phyloP scores from a whole-genome alignment of 2,329 filamentous ascomycete genomes.

The Penicillium corylophilum region DNA sequence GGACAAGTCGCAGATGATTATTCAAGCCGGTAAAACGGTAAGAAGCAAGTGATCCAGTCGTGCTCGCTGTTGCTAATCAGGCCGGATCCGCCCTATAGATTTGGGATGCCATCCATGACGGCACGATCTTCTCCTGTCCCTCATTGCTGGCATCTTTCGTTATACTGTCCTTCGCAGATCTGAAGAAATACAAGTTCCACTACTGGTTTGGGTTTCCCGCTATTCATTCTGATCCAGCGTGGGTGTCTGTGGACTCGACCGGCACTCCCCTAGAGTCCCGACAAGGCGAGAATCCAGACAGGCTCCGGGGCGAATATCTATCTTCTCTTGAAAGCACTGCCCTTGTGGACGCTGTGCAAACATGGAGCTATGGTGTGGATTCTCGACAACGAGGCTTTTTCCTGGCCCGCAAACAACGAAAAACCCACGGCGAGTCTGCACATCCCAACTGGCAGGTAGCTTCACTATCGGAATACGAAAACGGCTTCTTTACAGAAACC shows the following conservation, averaged over 20 bases:
- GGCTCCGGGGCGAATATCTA: slow-evolving; percentile 45
- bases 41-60: slow-evolving; percentile 18
- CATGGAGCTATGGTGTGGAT: slow-evolving; percentile 82
- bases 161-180: slow-evolving; percentile 86
- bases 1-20: slow-evolving; percentile 75
- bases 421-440: neutral
- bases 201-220: slow-evolving; percentile 98
- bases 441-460: slow-evolving; percentile 66
- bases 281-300: slow-evolving; percentile 6
- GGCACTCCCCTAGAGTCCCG: slow-evolving; percentile 21
- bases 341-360: slow-evolving; percentile 79
- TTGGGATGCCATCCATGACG: slow-evolving; percentile 96
- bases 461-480: slow-evolving; percentile 74
- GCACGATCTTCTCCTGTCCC: slow-evolving; percentile 91
- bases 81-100: slow-evolving; percentile 59
- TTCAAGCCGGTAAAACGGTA: slow-evolving; percentile 76
- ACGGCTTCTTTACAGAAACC: slow-evolving; percentile 77
- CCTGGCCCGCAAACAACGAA: slow-evolving; percentile 63
- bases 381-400: slow-evolving; percentile 91
- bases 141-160: slow-evolving; percentile 87
- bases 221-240: slow-evolving; percentile 81
- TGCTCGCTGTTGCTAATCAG: slow-evolving; percentile 1
- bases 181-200: slow-evolving; percentile 97
- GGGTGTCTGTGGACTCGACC: slow-evolving; percentile 58
- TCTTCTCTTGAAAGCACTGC: slow-evolving; percentile 69